These are phyloP conservation scores for Daldinia concentrica DNA, from an alignment of 495 filamentous ascomycete genomes.

Conservation along the genomic window DNA sequence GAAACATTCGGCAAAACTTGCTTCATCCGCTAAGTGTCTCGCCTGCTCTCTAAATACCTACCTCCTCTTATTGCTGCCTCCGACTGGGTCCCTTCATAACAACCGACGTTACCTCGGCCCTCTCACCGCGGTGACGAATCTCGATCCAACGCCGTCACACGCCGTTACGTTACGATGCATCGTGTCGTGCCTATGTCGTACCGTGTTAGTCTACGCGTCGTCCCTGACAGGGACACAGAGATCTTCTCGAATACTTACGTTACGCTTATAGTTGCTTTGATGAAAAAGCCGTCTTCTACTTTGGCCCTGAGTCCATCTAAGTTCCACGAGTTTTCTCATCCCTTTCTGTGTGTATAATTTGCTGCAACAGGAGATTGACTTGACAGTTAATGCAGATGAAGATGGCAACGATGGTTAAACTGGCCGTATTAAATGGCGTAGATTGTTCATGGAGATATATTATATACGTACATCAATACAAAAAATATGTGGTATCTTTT, in stretches of 20 bases:
- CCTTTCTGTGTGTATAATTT: neutral
- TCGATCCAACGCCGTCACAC: conserved; percentile 1
- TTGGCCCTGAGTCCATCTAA: neutral
- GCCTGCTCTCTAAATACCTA: too few relatives aligned
- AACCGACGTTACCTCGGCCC: neutral
- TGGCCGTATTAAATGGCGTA: conserved; percentile 9
- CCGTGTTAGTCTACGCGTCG: conserved; percentile 4
- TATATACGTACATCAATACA: conserved; percentile 3
- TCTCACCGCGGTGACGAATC: conserved; percentile 15
- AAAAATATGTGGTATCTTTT: conserved; percentile 36
- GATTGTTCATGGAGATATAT: conserved; percentile 1
- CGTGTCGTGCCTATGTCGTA: neutral
- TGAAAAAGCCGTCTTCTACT: neutral
- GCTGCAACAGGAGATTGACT: neutral
- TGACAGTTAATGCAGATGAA: neutral
- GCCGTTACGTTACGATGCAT: conserved; percentile 2
- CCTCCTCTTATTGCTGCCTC: too few relatives aligned
- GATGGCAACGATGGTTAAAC: neutral
- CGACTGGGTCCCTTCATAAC: neutral
- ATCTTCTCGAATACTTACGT: neutral
- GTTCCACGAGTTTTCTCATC: neutral
- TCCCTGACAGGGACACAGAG: neutral
- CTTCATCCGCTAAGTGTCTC: too few relatives aligned
- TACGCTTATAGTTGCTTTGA: neutral
- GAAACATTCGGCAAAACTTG: too few relatives aligned